Evolutionary conservation across 306 rosid genomes (phyloP).

Genomic region (Nissolia schottii): DNA sequence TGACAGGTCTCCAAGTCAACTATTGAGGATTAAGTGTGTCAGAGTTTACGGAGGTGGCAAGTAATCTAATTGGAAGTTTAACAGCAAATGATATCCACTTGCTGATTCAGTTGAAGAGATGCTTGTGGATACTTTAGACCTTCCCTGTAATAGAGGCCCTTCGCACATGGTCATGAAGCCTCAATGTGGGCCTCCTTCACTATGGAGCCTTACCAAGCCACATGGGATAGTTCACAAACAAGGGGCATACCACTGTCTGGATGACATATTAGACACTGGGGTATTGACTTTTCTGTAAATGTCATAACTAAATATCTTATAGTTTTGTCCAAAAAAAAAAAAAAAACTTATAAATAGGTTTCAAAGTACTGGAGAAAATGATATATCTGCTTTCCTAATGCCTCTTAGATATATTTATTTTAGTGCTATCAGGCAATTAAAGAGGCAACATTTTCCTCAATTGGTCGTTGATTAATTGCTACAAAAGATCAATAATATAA

Average conservation of each 20-base stretch:
- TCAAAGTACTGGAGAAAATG: background rate
- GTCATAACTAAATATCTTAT: background rate
- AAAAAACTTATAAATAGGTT: slow-evolving; percentile 1
- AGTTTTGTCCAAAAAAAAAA: no score
- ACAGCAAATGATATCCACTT: background rate
- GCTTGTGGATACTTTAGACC: background rate
- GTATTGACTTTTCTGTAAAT: background rate
- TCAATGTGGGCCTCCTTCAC: background rate
- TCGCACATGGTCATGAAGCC: background rate
- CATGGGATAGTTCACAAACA: background rate
- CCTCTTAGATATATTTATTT: background rate
- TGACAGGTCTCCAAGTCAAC: background rate
- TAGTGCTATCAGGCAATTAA: slow-evolving; percentile 8
- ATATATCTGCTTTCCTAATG: background rate
- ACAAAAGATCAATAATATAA: background rate
- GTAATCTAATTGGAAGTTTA: background rate
- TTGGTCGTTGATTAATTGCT: background rate
- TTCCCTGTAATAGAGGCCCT: background rate
- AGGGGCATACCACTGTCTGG: background rate
- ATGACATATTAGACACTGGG: background rate
- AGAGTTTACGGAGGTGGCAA: background rate
- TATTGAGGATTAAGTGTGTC: background rate
- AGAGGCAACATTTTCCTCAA: slow-evolving; percentile 5
- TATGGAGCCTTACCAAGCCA: background rate
- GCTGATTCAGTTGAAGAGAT: background rate